These are phyloP conservation scores for Sarcodon aspratus DNA, from an alignment of 768 basidiomycete genomes.

Conservation along the genomic window DNA sequence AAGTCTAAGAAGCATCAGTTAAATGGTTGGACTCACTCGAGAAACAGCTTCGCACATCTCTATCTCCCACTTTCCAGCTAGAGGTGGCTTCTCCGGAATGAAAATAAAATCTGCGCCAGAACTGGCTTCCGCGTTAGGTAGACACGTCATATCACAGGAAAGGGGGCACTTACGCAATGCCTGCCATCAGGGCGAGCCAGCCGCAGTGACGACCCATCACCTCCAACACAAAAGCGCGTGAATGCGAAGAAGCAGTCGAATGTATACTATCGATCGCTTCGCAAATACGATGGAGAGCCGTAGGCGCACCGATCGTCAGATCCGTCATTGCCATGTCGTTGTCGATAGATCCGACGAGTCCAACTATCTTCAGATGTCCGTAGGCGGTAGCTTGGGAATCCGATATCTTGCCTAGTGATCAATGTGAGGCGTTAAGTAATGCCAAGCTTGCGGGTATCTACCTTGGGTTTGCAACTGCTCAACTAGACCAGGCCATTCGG, in stretches of 20 bases:
- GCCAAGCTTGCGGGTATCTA: conserved; percentile 14
- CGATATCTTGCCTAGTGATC: conserved; percentile 52
- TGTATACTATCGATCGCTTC: conserved; percentile 98
- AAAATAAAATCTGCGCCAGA: conserved; percentile 95
- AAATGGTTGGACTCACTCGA: conserved; percentile 35
- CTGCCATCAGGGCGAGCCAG: conserved; percentile 94
- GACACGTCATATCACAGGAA: neutral
- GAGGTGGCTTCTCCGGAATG: conserved; percentile 89
- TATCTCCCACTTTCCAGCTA: conserved; percentile 74
- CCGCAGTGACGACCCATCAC: conserved; percentile 99
- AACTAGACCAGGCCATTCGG: conserved; percentile 90
- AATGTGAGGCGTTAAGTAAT: neutral
- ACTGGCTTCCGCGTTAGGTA: conserved; percentile 21
- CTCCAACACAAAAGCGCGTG: conserved; percentile 94
- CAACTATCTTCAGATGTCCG: conserved; percentile 87
- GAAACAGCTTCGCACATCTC: conserved; percentile 83
- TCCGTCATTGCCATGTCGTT: conserved; percentile 99
- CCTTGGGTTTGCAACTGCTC: conserved; percentile 54
- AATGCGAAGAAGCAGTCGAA: conserved; percentile 92
- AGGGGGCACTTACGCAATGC: conserved; percentile 54
- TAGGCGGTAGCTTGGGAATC: conserved; percentile 60
- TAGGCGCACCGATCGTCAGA: conserved; percentile 92
- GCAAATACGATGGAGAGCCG: conserved; percentile 92
- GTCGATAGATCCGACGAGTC: conserved; percentile 98
- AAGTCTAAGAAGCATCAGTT: neutral